Base-by-base conservation (phyloP, 129 eudicot genomes). In the Rutidosis leptorrhynchoides region DNA sequence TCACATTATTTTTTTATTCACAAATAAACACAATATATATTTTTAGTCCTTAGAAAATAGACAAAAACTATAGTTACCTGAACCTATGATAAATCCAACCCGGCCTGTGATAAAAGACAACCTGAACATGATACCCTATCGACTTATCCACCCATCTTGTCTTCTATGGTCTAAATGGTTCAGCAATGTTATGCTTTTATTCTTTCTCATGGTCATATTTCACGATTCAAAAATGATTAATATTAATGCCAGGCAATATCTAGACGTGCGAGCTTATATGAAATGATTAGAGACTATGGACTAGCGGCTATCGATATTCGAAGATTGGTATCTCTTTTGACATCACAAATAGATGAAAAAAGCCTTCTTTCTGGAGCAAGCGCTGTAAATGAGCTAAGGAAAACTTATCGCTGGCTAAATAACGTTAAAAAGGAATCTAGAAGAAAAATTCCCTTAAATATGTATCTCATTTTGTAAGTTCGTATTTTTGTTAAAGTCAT, bases 381-480 rank as follows among this genome's bases (percentile, higher is more conserved):
- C 67, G 66, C 55, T 28, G 8, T 57, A 24, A 77, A 76, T 64
- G 89, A 88, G 78, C 72, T n/a, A 58, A 78, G 84, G 42, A 87
- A 83, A 79, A 79, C 81, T 76, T 81, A 76, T 52, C 59, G 62
- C 7, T 79, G 73, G 54, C 90, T 89, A 64, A 69, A 67, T 65
- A 67, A 67, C 35, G 69, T 89, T 66, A 90, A 89, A 74, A 90
- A 85, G 69, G 83, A 83, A 64, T 82, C 81, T n/a, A 69, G 77
- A 62, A 85, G 75, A 60, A 88, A 73, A 49, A 71, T 72, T 25
- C 87, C 90, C 63, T 69, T 83, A 60, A 71, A 89, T 61, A 67
- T 85, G 77, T 89, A 89, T 75, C 90, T 81, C 65, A 89, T 89
- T 59, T 75, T 88, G 96, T 88, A 80, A 88, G 96, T 85, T 27